Evolutionary conservation across 106 monocot genomes (phyloP), one percentile per base, ranked within the genome.

Genomic region (Vanilla planifolia): DNA sequence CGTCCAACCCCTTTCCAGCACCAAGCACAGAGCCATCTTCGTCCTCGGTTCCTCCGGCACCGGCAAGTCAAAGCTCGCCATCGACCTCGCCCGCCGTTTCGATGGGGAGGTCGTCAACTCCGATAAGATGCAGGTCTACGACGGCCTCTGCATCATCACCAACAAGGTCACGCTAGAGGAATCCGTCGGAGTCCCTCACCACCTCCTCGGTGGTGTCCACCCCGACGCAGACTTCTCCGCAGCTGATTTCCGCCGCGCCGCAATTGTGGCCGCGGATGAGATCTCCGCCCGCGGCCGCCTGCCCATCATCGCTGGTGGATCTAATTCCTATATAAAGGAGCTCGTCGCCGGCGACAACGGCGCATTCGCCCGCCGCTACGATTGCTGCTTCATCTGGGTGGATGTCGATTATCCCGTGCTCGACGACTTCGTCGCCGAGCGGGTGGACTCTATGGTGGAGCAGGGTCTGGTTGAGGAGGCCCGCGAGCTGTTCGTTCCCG

Each of bases 51-150:
- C 82, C 1, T 79, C 87, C 5, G 87, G 79, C 33, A 75, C 79
- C 23, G 87, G 87, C 9, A 88, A 88, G 32, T 79, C 87, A 1
- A 69, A 72, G 58, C 73, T 88, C 6, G 67, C 87, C 47, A 66
- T 88, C 33, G 67, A 63, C 67, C 75, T 88, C 21, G 82, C 82
- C 22, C 13, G 9, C 50, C 58, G 35, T 42, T 79, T 79, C 25
- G 28, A n/a, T 33, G 87, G 72, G 2, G 87, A 88, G 48, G 53
- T 88, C 26, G 43, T 89, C 29, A 89, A 89, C 60, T 83, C 83
- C 19, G 88, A 89, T 68, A 89, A 89, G 60, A 89, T 89, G 60
- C 88, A 89, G 39, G 74, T 83, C 5, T 77, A 89, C 64, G 62
- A 73, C 43, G 88, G 83, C 64, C 88, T 88, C 50, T 41, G 55